phyloP scores from a whole-genome alignment of 345 rosid genomes.

The Arabis alpina region DNA sequence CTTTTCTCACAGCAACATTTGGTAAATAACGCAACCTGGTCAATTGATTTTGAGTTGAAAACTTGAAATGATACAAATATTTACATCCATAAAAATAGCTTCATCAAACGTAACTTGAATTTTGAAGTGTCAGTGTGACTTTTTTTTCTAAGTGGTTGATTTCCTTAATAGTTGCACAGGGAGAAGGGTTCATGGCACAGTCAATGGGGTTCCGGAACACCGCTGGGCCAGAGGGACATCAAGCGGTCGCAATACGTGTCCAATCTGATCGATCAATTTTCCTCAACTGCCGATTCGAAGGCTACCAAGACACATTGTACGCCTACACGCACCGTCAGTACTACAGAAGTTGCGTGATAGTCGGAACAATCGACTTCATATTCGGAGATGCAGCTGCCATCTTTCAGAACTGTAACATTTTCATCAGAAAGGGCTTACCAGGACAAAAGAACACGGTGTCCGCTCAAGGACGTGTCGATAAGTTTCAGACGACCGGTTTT shows the following conservation, averaged over 20 bases:
- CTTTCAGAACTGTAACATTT: conserved; percentile 71
- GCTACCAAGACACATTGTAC: conserved; percentile 75
- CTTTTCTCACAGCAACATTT: conserved; percentile 65
- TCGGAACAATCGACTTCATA: conserved; percentile 79
- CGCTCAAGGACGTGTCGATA: conserved; percentile 66
- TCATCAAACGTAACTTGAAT: no score
- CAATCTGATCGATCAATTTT: conserved; percentile 65
- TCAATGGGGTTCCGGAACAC: conserved; percentile 85
- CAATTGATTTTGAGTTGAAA: no score
- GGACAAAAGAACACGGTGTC: conserved; percentile 61
- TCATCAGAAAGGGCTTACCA: conserved; percentile 55
- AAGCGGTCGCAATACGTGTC: conserved; percentile 75
- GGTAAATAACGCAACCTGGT: conserved; percentile 46
- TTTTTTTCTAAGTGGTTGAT: neutral
- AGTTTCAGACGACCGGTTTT: conserved; percentile 63
- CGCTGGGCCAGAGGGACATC: conserved; percentile 72
- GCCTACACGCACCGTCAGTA: conserved; percentile 82
- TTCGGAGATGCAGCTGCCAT: conserved; percentile 79
- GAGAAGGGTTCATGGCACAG: conserved; percentile 66
- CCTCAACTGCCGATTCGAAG: conserved; percentile 81
- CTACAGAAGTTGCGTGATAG: conserved; percentile 64
- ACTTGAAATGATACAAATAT: no score
- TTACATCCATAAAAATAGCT: no score
- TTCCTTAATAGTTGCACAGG: conserved; percentile 53
- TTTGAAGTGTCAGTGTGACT: neutral